phyloP scores from a whole-genome alignment of 805 yeast genomes.

The Saturnispora sekii region DNA sequence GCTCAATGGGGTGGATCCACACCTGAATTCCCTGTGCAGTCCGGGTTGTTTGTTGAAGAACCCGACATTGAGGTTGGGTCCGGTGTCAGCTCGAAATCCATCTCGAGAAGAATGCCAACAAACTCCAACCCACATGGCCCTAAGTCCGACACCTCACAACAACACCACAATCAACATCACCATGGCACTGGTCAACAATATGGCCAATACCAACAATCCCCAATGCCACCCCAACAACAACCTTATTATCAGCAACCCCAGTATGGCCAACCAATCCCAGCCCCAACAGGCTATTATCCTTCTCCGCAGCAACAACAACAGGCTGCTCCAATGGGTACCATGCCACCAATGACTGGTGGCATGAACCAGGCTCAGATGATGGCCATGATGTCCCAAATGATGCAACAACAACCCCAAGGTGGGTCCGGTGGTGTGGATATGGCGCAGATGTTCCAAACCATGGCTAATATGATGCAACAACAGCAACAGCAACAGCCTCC shows the following conservation, averaged over 20 bases:
- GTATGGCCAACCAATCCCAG: conserved; percentile 3
- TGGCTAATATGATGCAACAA: conserved; percentile 29
- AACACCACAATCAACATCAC: conserved; percentile 1
- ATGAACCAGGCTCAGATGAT: conserved; percentile 23
- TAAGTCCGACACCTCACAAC: conserved; percentile 41
- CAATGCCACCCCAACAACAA: conserved; percentile 11
- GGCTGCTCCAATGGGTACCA: conserved; percentile 1
- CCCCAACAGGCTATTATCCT: conserved; percentile 3
- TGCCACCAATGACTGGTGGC: conserved; percentile 5
- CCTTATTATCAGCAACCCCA: conserved; percentile 8
- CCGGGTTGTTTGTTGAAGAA: conserved; percentile 85
- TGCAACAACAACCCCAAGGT: conserved; percentile 19
- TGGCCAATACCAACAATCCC: conserved; percentile 12
- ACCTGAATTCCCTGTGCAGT: conserved; percentile 58
- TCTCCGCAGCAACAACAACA: conserved; percentile 7
- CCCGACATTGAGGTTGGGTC: conserved; percentile 97
- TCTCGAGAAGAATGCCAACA: conserved; percentile 86
- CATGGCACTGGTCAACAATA: neutral
- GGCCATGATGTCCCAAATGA: conserved; percentile 28
- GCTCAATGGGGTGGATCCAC: conserved; percentile 99
- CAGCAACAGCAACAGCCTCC: conserved; percentile 9
- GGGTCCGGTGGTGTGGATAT: conserved; percentile 23
- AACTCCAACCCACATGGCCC: conserved; percentile 82
- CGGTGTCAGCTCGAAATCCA: conserved; percentile 87
- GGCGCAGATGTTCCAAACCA: conserved; percentile 28